Evolutionary conservation across 2,329 filamentous ascomycete species (phyloP).

Genomic region (Claviceps purpurea): DNA sequence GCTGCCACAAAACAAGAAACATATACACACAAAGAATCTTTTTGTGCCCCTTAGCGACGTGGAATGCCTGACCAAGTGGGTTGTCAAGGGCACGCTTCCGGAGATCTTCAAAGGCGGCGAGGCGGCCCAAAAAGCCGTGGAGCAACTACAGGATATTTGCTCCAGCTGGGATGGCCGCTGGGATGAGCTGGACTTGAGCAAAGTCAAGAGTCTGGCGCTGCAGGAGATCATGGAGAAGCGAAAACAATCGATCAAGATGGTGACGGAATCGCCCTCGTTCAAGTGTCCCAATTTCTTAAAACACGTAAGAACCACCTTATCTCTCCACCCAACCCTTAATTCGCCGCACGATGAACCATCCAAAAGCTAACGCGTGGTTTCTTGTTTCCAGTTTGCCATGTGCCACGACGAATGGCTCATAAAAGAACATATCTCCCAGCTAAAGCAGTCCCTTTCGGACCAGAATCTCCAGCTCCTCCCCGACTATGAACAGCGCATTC

Average conservation of each 20-base stretch:
- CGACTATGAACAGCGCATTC: slow-evolving; percentile 90
- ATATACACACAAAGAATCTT: slow-evolving; percentile 54
- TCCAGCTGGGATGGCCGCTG: slow-evolving; percentile 64
- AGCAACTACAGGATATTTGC: slow-evolving; percentile 55
- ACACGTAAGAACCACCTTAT: slow-evolving; percentile 47
- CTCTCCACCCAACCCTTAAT: too few relatives aligned
- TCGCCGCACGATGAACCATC: not conserved
- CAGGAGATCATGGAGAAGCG: slow-evolving; percentile 69
- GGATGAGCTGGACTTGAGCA: slow-evolving; percentile 72
- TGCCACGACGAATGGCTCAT: slow-evolving; percentile 95
- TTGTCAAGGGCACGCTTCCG: slow-evolving; percentile 44
- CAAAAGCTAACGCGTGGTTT: not conserved
- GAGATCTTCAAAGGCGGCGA: slow-evolving; percentile 44
- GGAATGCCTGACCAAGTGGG: slow-evolving; percentile 68
- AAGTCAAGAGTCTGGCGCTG: slow-evolving; percentile 69
- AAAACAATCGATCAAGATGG: slow-evolving; percentile 44
- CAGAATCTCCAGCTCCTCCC: slow-evolving; percentile 92
- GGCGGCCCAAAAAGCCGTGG: slow-evolving; percentile 40
- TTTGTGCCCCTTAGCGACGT: slow-evolving; percentile 65
- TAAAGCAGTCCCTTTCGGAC: slow-evolving; percentile 83
- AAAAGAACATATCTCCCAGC: slow-evolving; percentile 77
- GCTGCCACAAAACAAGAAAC: slow-evolving; percentile 50
- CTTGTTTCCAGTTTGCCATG: slow-evolving; percentile 58
- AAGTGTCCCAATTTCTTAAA: slow-evolving; percentile 70
- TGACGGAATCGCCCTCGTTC: slow-evolving; percentile 52